Base-by-base conservation (phyloP, 352 stramenopile species). In the Phytophthora syringae region DNA sequence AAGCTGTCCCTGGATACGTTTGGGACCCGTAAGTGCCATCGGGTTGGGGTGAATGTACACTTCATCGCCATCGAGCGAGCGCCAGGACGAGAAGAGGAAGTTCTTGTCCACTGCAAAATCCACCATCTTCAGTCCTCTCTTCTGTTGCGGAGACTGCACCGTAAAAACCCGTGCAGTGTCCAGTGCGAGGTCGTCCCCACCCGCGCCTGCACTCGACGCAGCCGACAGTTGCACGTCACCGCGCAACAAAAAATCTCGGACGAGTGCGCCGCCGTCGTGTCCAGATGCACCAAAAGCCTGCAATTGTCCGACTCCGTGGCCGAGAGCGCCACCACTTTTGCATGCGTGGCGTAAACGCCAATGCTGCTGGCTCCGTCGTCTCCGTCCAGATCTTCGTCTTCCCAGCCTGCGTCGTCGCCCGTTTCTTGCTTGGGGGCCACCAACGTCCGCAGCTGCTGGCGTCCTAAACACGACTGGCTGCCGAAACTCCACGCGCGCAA, bases 61-160 rank as follows among this genome's bases (percentile, higher is more conserved):
- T 16, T 83, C 77, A 25, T 92, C 80, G 0, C 81, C 79, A 44
- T 71, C 76, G 7, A 85, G 50, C 11, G 81, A 90, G 1, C 84
- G 74, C 84, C 85, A 93, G 1, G 79, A 82, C n/a, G 81, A 92
- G 39, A 88, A 91, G 32, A 93, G 50, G 21, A 80, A 81, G 24
- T 79, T 82, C 39, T 88, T 80, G 39, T 93, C 80, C 10, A 92
- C 74, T 0, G 76, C 75, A 64, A 93, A 92, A 51, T 92, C 82
- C 20, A 93, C 78, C 56, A 93, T 82, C 49, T 84, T 86, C 2
- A 88, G 61, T 1, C 82, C 70, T 24, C 84, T 74, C 27, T 80
- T 52, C n/a, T 58, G 47, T 22, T 67, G 43, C 15, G 9, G 32
- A 43, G 12, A 34, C 37, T 49, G 60, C 49, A 90, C 63, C 1